Evolutionary conservation across 345 rosid genomes (phyloP).

Genomic region (Euphorbia tirucalli): DNA sequence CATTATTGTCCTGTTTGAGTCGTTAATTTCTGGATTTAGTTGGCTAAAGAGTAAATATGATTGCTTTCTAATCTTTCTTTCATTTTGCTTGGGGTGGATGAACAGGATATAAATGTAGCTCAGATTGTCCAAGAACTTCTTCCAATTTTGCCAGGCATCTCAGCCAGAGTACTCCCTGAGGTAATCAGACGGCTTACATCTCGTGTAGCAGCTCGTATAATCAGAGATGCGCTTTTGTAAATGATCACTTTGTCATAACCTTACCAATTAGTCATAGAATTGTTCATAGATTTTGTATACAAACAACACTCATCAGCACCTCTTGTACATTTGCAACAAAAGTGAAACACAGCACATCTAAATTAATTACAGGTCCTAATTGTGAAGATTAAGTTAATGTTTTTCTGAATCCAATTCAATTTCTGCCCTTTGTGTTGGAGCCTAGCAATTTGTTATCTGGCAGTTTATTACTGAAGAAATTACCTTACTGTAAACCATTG

Average conservation of each 20-base stretch:
- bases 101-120: constrained; percentile 54
- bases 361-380: no score
- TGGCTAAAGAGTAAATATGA: background rate
- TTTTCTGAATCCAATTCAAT: no score
- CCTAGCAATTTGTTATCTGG: no score
- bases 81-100: background rate
- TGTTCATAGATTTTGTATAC: constrained; percentile 7
- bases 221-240: constrained; percentile 66
- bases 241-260: background rate
- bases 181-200: constrained; percentile 70
- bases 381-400: no score
- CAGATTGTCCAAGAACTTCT: constrained; percentile 60
- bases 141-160: constrained; percentile 77
- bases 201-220: constrained; percentile 65
- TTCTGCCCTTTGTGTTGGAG: no score
- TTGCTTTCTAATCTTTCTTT: background rate
- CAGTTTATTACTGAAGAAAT: no score
- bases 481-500: no score
- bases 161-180: constrained; percentile 71
- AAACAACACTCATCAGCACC: background rate
- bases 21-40: no score
- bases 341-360: background rate
- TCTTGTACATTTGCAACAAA: background rate
- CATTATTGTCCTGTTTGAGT: background rate
- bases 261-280: background rate